Percentiles rank a stretch among this genome's conserved stretches.
These are phyloP conservation scores for Breviolum minutum DNA, from an alignment of 73 alveolate species.

Conservation along the genomic window DNA sequence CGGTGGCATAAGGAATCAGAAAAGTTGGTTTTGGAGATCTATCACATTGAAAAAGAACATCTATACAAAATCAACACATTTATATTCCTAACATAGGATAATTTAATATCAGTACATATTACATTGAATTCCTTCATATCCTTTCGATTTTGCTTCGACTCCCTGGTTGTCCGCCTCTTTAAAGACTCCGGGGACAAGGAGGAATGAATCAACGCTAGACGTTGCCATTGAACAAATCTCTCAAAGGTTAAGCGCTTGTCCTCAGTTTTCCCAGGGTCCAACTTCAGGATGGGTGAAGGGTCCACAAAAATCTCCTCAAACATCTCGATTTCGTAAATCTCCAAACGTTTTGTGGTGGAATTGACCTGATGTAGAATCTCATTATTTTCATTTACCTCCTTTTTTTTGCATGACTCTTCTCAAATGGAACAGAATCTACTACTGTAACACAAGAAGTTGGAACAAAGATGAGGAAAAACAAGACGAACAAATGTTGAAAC, in stretches of 20 bases:
- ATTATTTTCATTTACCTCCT: background rate
- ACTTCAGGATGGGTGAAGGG: background rate
- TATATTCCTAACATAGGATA: too few species aligned
- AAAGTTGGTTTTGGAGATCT: too few species aligned
- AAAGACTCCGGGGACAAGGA: conserved; percentile 16
- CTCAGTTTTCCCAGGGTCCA: background rate
- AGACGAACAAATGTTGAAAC: background rate
- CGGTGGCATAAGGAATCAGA: too few species aligned
- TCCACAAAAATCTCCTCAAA: background rate
- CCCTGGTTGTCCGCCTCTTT: background rate
- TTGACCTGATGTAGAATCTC: background rate
- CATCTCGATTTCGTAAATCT: background rate
- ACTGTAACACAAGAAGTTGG: background rate
- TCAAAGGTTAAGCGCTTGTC: conserved; percentile 70
- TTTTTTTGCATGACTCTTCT: too few species aligned
- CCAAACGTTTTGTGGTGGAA: too few species aligned
- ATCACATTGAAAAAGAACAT: too few species aligned
- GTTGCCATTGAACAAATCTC: conserved; percentile 72
- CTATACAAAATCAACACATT: too few species aligned
- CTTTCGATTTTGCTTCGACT: background rate
- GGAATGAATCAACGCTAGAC: conserved; percentile 46
- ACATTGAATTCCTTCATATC: background rate
- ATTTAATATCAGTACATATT: background rate
- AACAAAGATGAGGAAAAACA: background rate
- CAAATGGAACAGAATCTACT: too few species aligned